Evolutionary conservation across 305 asterid species (phyloP).

Genomic region (Euphrasia arctica): DNA sequence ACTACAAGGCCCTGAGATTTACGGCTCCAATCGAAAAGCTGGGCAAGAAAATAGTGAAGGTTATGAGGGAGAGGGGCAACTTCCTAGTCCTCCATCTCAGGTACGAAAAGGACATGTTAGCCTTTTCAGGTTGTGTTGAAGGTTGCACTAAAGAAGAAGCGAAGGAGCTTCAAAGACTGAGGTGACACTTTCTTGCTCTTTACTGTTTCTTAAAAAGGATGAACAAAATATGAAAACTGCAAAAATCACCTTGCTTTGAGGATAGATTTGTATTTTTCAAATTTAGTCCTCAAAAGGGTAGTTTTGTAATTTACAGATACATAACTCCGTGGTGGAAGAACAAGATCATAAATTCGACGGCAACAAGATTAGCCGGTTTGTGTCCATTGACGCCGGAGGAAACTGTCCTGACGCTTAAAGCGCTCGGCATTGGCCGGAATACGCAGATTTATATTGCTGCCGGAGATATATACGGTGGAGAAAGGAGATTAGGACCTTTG

Average conservation of each 20-base stretch:
- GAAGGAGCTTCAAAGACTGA: background rate
- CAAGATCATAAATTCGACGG: constrained; percentile 4
- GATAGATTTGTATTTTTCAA: background rate
- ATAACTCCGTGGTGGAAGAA: constrained; percentile 12
- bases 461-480: constrained; percentile 6
- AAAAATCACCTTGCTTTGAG: background rate
- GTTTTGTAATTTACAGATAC: constrained; percentile 3
- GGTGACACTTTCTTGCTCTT: background rate
- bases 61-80: background rate
- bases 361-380: constrained; percentile 4
- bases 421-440: constrained; percentile 1
- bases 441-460: constrained; percentile 14
- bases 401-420: constrained; percentile 6
- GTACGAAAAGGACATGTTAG: constrained; percentile 11
- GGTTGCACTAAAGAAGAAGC: constrained; percentile 9
- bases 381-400: constrained; percentile 19
- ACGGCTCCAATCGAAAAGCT: constrained; percentile 9
- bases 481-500: constrained; percentile 2
- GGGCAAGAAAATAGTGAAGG: constrained; percentile 5
- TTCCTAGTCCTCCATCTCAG: constrained; percentile 19
- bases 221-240: background rate
- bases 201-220: background rate
- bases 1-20: constrained; percentile 7
- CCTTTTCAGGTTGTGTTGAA: constrained; percentile 11
- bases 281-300: background rate